Evolutionary conservation across 2,329 filamentous ascomycete species (phyloP).

Genomic region (Rutstroemia sydowiana): DNA sequence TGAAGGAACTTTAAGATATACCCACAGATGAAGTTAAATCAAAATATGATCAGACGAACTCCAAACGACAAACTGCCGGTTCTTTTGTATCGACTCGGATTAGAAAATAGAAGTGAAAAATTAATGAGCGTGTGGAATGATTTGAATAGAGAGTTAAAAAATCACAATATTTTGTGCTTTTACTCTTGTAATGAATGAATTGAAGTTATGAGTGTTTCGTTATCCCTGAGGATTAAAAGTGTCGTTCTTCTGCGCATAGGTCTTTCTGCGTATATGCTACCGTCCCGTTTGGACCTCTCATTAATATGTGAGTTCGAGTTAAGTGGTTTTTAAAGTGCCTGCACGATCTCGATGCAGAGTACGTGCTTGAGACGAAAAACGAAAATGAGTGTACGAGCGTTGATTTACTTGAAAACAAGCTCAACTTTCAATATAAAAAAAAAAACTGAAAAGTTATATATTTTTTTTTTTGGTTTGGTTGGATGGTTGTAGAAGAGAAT

Average conservation of each 20-base stretch:
- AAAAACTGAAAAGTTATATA: too few species aligned
- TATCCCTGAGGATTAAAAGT: slow-evolving; percentile 3
- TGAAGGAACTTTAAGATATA: too few species aligned
- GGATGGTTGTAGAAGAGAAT: too few species aligned
- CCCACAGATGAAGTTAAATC: slow-evolving; percentile 4
- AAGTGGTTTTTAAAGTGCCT: too few species aligned
- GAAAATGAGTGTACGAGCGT: slow-evolving; percentile 1
- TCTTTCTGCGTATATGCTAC: neutral
- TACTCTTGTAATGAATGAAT: neutral
- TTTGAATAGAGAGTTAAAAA: neutral
- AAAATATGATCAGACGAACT: slow-evolving; percentile 2
- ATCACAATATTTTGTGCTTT: slow-evolving; percentile 1
- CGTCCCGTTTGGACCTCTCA: neutral
- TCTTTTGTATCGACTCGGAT: neutral
- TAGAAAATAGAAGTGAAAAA: neutral
- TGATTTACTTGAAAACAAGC: too few species aligned
- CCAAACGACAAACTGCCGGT: neutral
- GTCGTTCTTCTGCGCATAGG: slow-evolving; percentile 6
- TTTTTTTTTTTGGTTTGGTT: too few species aligned
- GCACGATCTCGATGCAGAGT: neutral
- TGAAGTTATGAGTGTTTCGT: slow-evolving; percentile 1
- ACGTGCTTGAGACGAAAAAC: neutral
- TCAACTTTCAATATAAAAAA: too few species aligned
- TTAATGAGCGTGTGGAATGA: neutral
- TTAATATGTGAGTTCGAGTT: too few species aligned